Evolutionary conservation across 2,329 filamentous ascomycete species (phyloP).

Genomic region (Trichoderma sp.): DNA sequence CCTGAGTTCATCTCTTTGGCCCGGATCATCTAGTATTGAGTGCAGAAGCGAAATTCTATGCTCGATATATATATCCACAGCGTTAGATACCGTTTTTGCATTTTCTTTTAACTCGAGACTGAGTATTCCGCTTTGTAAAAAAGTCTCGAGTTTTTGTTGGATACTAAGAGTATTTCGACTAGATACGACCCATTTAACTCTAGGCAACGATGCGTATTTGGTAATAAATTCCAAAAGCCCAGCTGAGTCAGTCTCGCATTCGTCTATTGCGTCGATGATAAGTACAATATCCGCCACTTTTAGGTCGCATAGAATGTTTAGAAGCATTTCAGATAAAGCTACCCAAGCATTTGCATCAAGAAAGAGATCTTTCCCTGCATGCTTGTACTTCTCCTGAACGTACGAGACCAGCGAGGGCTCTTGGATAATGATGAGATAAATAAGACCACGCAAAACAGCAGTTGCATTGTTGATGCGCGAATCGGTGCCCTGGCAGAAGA

Average conservation of each 20-base stretch:
- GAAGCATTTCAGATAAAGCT: background rate
- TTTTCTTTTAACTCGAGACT: background rate
- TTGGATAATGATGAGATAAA: background rate
- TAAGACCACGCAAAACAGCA: background rate
- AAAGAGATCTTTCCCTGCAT: background rate
- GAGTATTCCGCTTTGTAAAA: background rate
- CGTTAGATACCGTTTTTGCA: background rate
- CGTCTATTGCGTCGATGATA: constrained; percentile 50
- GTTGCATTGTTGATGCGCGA: background rate
- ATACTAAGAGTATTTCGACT: constrained; percentile 40
- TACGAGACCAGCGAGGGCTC: background rate
- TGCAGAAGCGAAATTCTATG: background rate
- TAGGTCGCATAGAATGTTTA: background rate
- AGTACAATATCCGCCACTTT: constrained; percentile 24
- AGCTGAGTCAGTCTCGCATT: constrained; percentile 33
- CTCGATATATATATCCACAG: background rate
- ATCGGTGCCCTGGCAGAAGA: background rate
- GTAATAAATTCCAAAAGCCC: constrained; percentile 41
- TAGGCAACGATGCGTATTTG: too few relatives aligned
- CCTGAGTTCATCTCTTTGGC: background rate
- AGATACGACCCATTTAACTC: constrained; percentile 45
- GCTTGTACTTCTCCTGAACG: background rate
- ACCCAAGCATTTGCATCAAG: background rate
- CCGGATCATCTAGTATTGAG: background rate
- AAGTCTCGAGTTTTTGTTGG: background rate